Evolutionary conservation across 2,329 filamentous ascomycete species (phyloP).

Genomic region (Clonostachys byssicola): DNA sequence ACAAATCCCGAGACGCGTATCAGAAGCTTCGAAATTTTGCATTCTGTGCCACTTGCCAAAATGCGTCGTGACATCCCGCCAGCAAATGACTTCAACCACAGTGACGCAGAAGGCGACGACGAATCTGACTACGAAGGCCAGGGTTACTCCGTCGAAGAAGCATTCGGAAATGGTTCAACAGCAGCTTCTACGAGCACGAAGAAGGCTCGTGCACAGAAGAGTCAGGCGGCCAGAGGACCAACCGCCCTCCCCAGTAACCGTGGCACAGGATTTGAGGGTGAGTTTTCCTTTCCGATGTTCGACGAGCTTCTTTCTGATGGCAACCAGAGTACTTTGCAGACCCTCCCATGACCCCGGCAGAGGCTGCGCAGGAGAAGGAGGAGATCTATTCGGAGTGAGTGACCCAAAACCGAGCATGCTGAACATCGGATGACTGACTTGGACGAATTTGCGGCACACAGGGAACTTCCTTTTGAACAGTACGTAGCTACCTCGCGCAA

Average conservation of each 20-base stretch:
- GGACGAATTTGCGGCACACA: slow-evolving; percentile 15
- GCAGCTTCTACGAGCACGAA: too few species aligned
- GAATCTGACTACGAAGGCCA: too few species aligned
- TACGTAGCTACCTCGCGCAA: slow-evolving; percentile 19
- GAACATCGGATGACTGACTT: slow-evolving; percentile 6
- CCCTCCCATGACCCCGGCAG: slow-evolving; percentile 67
- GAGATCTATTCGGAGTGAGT: slow-evolving; percentile 64
- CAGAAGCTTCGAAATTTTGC: too few species aligned
- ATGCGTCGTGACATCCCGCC: too few species aligned
- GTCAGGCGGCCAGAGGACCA: slow-evolving; percentile 21
- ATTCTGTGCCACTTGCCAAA: too few species aligned
- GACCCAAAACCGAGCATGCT: too few species aligned
- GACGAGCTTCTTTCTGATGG: neutral
- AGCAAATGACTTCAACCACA: too few species aligned
- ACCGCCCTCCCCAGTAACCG: slow-evolving; percentile 35
- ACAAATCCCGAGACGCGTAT: too few species aligned
- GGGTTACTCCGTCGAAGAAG: too few species aligned
- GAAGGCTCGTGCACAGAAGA: too few species aligned
- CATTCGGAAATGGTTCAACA: too few species aligned
- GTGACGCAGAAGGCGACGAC: neutral
- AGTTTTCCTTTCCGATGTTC: neutral
- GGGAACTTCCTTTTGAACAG: slow-evolving; percentile 51
- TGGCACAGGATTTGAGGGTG: slow-evolving; percentile 68
- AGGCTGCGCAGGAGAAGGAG: slow-evolving; percentile 59
- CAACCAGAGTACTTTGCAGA: slow-evolving; percentile 69